Conservation (phyloP, 176 grass and related monocot species). For the Aegilops sharonensis region DNA sequence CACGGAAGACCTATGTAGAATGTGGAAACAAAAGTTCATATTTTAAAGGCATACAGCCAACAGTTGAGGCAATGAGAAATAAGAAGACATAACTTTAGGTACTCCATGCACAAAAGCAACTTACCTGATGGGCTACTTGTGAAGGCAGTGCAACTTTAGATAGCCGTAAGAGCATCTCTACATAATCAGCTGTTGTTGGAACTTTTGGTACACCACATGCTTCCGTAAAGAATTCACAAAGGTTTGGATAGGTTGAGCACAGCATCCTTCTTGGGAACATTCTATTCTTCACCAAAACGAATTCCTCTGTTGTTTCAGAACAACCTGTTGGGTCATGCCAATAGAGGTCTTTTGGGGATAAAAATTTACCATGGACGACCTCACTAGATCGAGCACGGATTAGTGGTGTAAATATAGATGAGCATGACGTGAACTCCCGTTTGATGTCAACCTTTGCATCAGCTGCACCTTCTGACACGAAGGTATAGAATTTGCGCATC, state of each 20-base stretch:
- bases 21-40: slow-evolving; percentile 2
- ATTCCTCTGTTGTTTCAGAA: slow-evolving; percentile 60
- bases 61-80: not conserved
- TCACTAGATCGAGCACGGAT: slow-evolving; percentile 34
- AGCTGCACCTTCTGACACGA: slow-evolving; percentile 58
- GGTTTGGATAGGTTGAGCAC: slow-evolving; percentile 63
- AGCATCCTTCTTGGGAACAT: slow-evolving; percentile 56
- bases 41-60: slow-evolving; percentile 14
- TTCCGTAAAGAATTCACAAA: slow-evolving; percentile 79
- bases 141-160: slow-evolving; percentile 67
- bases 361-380: slow-evolving; percentile 53
- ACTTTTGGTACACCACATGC: slow-evolving; percentile 61
- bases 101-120: slow-evolving; percentile 33
- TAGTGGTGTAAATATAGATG: slow-evolving; percentile 77
- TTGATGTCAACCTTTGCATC: slow-evolving; percentile 66
- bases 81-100: not conserved
- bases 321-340: slow-evolving; percentile 92
- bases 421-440: slow-evolving; percentile 54
- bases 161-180: slow-evolving; percentile 67
- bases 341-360: slow-evolving; percentile 64
- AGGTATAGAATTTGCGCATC: slow-evolving; percentile 86
- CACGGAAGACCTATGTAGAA: slow-evolving; percentile 61
- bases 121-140: slow-evolving; percentile 67
- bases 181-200: slow-evolving; percentile 57
- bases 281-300: slow-evolving; percentile 36